Evolutionary conservation across 176 grass and related monocot species (phyloP), one percentile per base, ranked within the genome.

Genomic region (Cenchrus purpureus): DNA sequence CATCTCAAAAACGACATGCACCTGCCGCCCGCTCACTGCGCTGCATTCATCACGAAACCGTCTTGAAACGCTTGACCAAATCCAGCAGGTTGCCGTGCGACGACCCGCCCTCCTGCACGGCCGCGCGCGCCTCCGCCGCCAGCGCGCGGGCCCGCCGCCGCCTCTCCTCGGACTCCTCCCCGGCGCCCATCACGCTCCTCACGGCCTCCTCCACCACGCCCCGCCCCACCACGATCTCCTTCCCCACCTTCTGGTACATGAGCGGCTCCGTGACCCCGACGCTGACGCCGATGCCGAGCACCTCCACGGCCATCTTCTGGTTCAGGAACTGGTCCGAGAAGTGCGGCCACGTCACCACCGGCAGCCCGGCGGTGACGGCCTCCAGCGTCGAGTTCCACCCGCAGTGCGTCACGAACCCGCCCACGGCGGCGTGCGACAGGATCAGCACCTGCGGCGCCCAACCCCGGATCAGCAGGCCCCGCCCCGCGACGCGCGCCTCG

Each of bases 381-480:
- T 97, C 95, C 75, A 93, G 58, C 53, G 68, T 79, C 12, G 95
- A 98, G 81, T 95, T 98, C 95, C 92, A 98, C 9, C 95, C 92
- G 40, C 95, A 93, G 76, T 98, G 92, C 58, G 91, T 98, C 91
- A 93, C 74, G 50, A 95, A 98, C 0, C 55, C 85, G 2, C 95
- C 92, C 8, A 83, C 83, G 0, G 89, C 84, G 6, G 12, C 46
- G 85, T 98, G 95, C 0, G 87, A 88, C 67, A 97, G 88, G 72
- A 94, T 90, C 49, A 83, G 48, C 64, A 84, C 56, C 83, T 97
- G 94, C 56, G 91, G 94, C 16, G 87, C 87, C 94, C 91, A 93
- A 0, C 84, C 91, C 14, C 28, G 61, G 42, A 96, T 53, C 40
- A 93, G 13, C 31, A 91, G 65, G 22, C 62, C 55, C 0, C 78